A percentile compares a stretch with the other conserved stretches of the same genome.
Evolutionary conservation across 2,329 filamentous ascomycete species (phyloP).

Genomic region (Lecanicillium sp.): DNA sequence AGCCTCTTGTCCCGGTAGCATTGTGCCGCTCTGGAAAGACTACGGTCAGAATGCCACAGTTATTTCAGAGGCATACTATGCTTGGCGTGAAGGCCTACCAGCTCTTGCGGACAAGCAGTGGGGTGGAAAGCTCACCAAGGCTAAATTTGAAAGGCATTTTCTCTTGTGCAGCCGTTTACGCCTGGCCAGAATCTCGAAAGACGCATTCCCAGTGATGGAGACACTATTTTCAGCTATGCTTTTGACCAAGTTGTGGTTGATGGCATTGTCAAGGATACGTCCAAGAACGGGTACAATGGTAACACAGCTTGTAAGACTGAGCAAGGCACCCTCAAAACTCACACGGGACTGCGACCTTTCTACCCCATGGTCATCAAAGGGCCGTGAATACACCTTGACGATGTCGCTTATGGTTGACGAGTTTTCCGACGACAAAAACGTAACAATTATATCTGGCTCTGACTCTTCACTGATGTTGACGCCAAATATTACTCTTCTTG

Average conservation of each 20-base stretch:
- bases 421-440: slow-evolving; percentile 22
- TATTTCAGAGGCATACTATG: slow-evolving; percentile 15
- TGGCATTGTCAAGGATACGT: slow-evolving; percentile 3
- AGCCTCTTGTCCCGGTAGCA: slow-evolving; percentile 11
- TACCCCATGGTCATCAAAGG: slow-evolving; percentile 43
- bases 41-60: slow-evolving; percentile 14
- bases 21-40: slow-evolving; percentile 18
- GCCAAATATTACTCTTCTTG: slow-evolving; percentile 25
- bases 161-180: slow-evolving; percentile 8
- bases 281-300: slow-evolving; percentile 16
- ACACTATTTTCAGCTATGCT: slow-evolving; percentile 10
- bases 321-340: slow-evolving; percentile 20
- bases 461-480: slow-evolving; percentile 35
- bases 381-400: slow-evolving; percentile 45
- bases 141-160: slow-evolving; percentile 9
- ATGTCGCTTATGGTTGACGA: slow-evolving; percentile 28
- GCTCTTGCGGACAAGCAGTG: slow-evolving; percentile 18
- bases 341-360: slow-evolving; percentile 28
- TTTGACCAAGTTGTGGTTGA: not conserved
- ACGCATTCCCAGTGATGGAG: slow-evolving; percentile 9
- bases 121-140: slow-evolving; percentile 12
- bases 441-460: slow-evolving; percentile 29
- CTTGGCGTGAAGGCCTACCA: slow-evolving; percentile 14
- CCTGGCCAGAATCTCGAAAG: slow-evolving; percentile 15
- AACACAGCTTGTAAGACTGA: slow-evolving; percentile 25